These are phyloP conservation scores for Pythium chondricola DNA, from an alignment of 352 stramenopile genomes.

Conservation along the genomic window DNA sequence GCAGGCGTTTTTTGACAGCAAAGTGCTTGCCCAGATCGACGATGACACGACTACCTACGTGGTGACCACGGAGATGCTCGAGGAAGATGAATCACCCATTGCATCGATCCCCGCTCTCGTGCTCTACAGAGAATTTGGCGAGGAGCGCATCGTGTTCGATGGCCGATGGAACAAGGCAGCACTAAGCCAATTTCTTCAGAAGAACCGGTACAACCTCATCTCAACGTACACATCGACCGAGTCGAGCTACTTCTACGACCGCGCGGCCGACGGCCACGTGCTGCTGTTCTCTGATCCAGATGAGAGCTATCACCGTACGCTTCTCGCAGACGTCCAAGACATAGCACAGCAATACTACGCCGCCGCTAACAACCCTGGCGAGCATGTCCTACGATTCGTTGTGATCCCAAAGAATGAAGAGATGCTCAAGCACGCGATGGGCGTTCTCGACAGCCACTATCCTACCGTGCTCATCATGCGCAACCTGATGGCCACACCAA, in stretches of 20 bases:
- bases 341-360: conserved; percentile 18
- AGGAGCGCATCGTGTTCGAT: conserved; percentile 10
- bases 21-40: conserved; percentile 27
- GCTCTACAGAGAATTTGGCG: conserved; percentile 27
- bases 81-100: conserved; percentile 2
- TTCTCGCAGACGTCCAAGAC: conserved; percentile 7
- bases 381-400: conserved; percentile 25
- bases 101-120: conserved; percentile 18
- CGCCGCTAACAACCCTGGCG: background rate
- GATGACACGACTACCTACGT: conserved; percentile 17
- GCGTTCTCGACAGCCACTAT: conserved; percentile 21
- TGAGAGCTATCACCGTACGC: conserved; percentile 10
- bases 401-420: conserved; percentile 18
- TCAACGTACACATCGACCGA: conserved; percentile 20
- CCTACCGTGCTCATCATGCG: conserved; percentile 23
- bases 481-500: conserved; percentile 13
- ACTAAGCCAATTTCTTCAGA: conserved; percentile 22
- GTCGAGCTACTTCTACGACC: conserved; percentile 27
- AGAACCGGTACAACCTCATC: conserved; percentile 28
- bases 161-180: conserved; percentile 22
- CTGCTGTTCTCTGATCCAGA: conserved; percentile 28
- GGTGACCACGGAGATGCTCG: conserved; percentile 21
- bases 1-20: conserved; percentile 26
- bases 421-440: conserved; percentile 21
- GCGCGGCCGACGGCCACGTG: conserved; percentile 20